Percentiles rank a stretch among this genome's conserved stretches.
phyloP scores from a whole-genome alignment of 495 filamentous ascomycete genomes.

The Hypoxylon crocopeplum region DNA sequence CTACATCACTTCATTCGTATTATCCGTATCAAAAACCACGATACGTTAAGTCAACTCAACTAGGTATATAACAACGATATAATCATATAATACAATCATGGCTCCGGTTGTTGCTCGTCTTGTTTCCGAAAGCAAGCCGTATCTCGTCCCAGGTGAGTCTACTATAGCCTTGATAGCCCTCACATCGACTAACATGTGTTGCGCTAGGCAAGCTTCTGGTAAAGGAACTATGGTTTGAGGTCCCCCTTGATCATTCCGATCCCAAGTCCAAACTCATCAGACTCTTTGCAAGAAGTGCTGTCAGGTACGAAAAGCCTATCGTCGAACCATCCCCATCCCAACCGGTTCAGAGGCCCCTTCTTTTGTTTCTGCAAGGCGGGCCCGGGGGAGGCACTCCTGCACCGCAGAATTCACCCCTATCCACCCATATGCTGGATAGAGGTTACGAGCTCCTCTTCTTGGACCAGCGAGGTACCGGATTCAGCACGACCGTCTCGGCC shows the following conservation, averaged over 20 bases:
- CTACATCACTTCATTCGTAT: background rate
- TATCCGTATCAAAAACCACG: no score
- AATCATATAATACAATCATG: slow-evolving; percentile 20
- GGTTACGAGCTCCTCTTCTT: slow-evolving; percentile 87
- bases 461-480: slow-evolving; percentile 87
- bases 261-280: slow-evolving; percentile 66
- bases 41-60: background rate
- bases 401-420: slow-evolving; percentile 74
- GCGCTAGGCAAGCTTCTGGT: slow-evolving; percentile 72
- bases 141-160: slow-evolving; percentile 44
- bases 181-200: slow-evolving; percentile 6
- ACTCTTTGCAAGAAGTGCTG: slow-evolving; percentile 77
- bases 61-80: background rate
- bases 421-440: slow-evolving; percentile 72
- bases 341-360: slow-evolving; percentile 57
- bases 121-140: slow-evolving; percentile 38
- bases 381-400: slow-evolving; percentile 77
- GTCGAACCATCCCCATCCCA: slow-evolving; percentile 47
- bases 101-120: slow-evolving; percentile 36
- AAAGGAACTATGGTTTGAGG: slow-evolving; percentile 84
- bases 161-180: background rate
- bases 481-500: slow-evolving; percentile 79
- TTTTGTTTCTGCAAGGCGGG: slow-evolving; percentile 75
- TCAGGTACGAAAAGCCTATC: slow-evolving; percentile 67
- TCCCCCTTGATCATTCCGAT: slow-evolving; percentile 76